Evolutionary conservation across 768 basidiomycete genomes (phyloP).

Genomic region (Hebeloma cylindrosporum): DNA sequence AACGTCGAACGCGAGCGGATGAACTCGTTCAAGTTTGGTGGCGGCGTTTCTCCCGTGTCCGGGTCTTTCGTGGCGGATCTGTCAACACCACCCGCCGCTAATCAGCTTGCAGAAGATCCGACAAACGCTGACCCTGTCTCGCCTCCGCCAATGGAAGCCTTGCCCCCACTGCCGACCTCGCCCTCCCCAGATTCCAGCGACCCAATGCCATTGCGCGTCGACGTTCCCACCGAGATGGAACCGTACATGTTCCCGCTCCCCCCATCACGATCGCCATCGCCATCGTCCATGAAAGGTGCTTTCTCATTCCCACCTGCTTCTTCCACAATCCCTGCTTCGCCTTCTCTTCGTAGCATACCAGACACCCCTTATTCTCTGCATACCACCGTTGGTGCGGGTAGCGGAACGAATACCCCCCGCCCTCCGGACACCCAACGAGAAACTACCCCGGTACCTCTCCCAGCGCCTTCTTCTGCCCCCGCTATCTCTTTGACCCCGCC

Average conservation of each 20-base stretch:
- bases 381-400: background rate
- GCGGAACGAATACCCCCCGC: conserved; percentile 4
- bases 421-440: conserved; percentile 7
- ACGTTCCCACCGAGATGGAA: background rate
- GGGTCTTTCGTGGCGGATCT: background rate
- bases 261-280: conserved; percentile 7
- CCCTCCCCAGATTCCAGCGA: background rate
- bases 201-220: background rate
- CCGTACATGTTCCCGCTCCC: conserved; percentile 11
- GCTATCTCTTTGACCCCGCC: conserved; percentile 18
- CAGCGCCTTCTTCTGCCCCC: conserved; percentile 13
- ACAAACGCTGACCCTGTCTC: background rate
- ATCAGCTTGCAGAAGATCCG: background rate
- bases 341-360: conserved; percentile 6
- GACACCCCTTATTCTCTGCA: conserved; percentile 6
- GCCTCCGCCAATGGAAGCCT: background rate
- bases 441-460: too few relatives aligned
- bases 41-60: conserved; percentile 2
- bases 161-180: background rate
- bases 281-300: background rate
- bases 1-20: background rate
- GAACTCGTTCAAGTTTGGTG: conserved; percentile 27
- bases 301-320: conserved; percentile 1
- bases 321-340: background rate
- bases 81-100: background rate